These are phyloP conservation scores for Ilyonectria destructans DNA, from an alignment of 2,329 filamentous ascomycete genomes.

Conservation along the genomic window DNA sequence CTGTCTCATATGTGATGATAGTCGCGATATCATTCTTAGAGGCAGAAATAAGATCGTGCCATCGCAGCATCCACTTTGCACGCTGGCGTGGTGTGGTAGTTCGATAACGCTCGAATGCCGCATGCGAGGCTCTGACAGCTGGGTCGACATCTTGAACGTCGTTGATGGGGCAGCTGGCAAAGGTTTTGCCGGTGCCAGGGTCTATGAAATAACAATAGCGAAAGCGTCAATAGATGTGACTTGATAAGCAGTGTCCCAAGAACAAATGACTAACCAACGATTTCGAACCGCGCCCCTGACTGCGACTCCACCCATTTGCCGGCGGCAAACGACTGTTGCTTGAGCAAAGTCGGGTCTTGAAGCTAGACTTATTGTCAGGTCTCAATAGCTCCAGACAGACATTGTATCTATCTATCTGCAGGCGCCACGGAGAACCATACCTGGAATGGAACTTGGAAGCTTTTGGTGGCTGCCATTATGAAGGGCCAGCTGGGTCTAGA, in stretches of 20 bases:
- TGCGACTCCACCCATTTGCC: slow-evolving; percentile 63
- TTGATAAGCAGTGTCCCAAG: neutral
- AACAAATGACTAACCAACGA: slow-evolving; percentile 43
- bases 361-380: neutral
- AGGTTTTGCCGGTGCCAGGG: slow-evolving; percentile 66
- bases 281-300: slow-evolving; percentile 65
- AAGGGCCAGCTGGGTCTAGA: too few relatives aligned
- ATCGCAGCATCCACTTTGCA: neutral
- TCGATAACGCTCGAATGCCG: neutral
- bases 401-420: too few relatives aligned
- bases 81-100: neutral
- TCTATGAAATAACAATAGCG: slow-evolving; percentile 53
- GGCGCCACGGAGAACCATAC: neutral
- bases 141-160: slow-evolving; percentile 57
- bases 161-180: slow-evolving; percentile 67
- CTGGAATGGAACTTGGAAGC: slow-evolving; percentile 1
- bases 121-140: slow-evolving; percentile 47
- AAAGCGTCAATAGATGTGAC: neutral
- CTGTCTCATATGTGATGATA: slow-evolving; percentile 66
- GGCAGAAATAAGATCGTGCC: neutral
- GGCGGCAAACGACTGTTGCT: slow-evolving; percentile 52
- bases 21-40: slow-evolving; percentile 55
- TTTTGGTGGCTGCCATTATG: too few relatives aligned
- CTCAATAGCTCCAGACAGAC: neutral
- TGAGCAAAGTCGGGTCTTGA: neutral